Percentiles rank a stretch among this genome's conserved stretches.
These are phyloP conservation scores for Iodosphaeria phyllophila DNA, from an alignment of 2,329 filamentous ascomycete genomes.

Conservation along the genomic window DNA sequence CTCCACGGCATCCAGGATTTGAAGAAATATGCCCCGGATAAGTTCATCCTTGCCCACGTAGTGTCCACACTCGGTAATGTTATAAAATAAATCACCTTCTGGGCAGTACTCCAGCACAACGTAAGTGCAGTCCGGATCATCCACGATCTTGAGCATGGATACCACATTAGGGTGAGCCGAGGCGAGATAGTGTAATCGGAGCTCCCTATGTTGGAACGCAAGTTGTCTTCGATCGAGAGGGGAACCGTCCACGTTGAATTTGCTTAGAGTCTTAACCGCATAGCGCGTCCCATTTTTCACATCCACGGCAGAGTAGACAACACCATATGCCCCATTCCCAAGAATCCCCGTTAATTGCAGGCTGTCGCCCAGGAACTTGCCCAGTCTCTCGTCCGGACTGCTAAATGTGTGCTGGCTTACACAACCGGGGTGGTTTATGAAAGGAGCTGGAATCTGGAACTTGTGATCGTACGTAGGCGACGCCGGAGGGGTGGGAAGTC, in stretches of 20 bases:
- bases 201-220: conserved; percentile 84
- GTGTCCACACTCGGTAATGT: conserved; percentile 87
- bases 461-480: conserved; percentile 33
- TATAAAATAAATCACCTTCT: conserved; percentile 90
- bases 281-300: conserved; percentile 66
- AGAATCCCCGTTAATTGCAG: conserved; percentile 72
- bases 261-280: conserved; percentile 94
- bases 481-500: conserved; percentile 38
- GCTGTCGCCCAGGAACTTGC: conserved; percentile 63
- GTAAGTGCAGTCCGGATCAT: conserved; percentile 80
- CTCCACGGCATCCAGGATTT: conserved; percentile 90
- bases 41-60: conserved; percentile 86
- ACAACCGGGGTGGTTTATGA: conserved; percentile 17
- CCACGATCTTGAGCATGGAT: conserved; percentile 83
- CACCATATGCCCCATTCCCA: conserved; percentile 88
- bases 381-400: conserved; percentile 69
- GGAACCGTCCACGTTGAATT: conserved; percentile 53
- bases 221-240: conserved; percentile 68
- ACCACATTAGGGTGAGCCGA: conserved; percentile 87
- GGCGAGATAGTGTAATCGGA: conserved; percentile 75
- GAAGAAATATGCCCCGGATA: conserved; percentile 74
- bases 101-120: conserved; percentile 95
- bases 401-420: conserved; percentile 33
- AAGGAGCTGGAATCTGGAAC: conserved; percentile 19
- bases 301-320: conserved; percentile 82